Evolutionary conservation across 2,329 filamentous ascomycete species (phyloP), one percentile per base, ranked within the genome.

Genomic region (Hypoxylon sp.): DNA sequence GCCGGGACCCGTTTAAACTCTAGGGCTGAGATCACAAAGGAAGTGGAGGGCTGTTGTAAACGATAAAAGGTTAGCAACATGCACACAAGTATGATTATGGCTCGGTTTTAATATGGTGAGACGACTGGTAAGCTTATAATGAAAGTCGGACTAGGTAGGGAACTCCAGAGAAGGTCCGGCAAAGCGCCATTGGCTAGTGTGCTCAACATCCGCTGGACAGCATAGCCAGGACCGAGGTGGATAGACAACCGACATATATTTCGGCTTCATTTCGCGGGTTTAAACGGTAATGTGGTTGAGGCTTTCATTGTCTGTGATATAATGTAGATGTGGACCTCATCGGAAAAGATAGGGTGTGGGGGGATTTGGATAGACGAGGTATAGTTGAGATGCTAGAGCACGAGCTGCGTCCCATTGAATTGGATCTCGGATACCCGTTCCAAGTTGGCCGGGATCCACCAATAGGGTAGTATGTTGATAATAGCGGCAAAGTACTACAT

Each of bases 261-360:
- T 68, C 57, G 52, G 63, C 57, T 56, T 61, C 58, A 65, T 68
- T 55, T 52, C 28, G 63, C 59, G 60, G 60, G 65, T 46, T 60
- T 56, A 58, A 50, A 65, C 67, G 64, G 59, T 63, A 67, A 71
- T 63, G 34, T 56, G 41, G 59, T 68, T 63, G 66, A 66, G 60
- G 60, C 60, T 68, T 66, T 59, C 58, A 62, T 66, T 63, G 52
- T 67, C 50, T 56, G 28, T 10, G 23, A 45, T 43, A 60, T 14
- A 67, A 67, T 65, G 59, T 25, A 65, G 49, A 65, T 65, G 72
- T 72, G 71, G 70, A 67, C 60, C 67, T 56, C 51, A 50, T 74
- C 72, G 74, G 72, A 59, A 75, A 72, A 69, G 70, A 68, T 73
- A 75, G 74, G 73, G 53, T 48, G 59, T 63, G 58, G 60, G 64